Conservation (phyloP, 2,329 filamentous ascomycete genomes). For the Cladorrhinum sp. region DNA sequence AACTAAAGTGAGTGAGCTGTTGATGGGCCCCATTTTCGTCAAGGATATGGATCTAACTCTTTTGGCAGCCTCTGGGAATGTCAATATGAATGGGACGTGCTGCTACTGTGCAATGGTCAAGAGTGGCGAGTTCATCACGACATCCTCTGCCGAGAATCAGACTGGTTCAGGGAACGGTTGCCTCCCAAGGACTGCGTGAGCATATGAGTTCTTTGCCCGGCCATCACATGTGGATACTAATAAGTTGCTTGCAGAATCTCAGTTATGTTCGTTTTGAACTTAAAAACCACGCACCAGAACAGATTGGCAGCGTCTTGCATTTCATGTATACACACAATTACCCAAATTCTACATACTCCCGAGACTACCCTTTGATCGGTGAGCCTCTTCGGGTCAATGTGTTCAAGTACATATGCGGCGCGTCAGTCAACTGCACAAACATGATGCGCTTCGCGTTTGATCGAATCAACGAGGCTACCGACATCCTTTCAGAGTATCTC, state of each 20-base stretch:
- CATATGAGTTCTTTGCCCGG: background rate
- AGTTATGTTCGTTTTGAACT: conserved; percentile 15
- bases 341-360: background rate
- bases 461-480: conserved; percentile 52
- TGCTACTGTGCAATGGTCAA: conserved; percentile 13
- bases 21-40: background rate
- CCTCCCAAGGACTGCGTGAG: conserved; percentile 15
- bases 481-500: conserved; percentile 40
- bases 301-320: conserved; percentile 25
- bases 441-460: conserved; percentile 43
- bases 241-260: background rate
- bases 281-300: conserved; percentile 16
- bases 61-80: conserved; percentile 20
- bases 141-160: conserved; percentile 22
- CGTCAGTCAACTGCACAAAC: conserved; percentile 23
- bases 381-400: conserved; percentile 24
- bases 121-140: conserved; percentile 21
- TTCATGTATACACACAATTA: conserved; percentile 32
- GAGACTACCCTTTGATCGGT: conserved; percentile 4
- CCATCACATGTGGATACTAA: background rate
- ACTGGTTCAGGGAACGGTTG: conserved; percentile 15
- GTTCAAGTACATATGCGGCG: conserved; percentile 29
- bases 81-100: conserved; percentile 22
- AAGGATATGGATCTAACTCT: background rate
- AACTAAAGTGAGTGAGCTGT: conserved; percentile 14